Percentiles rank a stretch among this genome's conserved stretches.
Evolutionary conservation across 177 flowering plant genomes (phyloP).

Genomic region (Tripterygium wilfordii): DNA sequence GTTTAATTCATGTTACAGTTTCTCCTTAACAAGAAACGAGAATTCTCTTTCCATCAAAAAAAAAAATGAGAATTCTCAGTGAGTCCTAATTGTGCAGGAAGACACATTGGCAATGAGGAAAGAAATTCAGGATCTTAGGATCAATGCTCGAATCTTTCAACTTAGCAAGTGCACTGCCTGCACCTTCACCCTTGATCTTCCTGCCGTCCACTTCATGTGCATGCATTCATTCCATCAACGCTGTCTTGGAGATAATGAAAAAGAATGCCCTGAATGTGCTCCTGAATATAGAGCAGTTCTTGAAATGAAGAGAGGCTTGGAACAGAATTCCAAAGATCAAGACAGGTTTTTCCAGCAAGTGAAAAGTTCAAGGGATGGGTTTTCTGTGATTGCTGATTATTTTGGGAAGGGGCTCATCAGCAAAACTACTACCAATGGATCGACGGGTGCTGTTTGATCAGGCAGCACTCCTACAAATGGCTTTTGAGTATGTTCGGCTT

Average conservation of each 20-base stretch:
- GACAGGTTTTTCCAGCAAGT: constrained; percentile 77
- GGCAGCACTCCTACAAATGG: constrained; percentile 24
- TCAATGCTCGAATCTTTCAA: constrained; percentile 96
- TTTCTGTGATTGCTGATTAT: constrained; percentile 93
- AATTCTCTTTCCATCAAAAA: too few species aligned
- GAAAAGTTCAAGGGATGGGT: constrained; percentile 82
- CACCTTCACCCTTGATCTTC: constrained; percentile 97
- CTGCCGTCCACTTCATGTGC: constrained; percentile 98
- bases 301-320: constrained; percentile 85
- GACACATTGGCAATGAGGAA: constrained; percentile 78
- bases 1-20: too few species aligned
- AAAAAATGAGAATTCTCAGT: too few species aligned
- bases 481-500: constrained; percentile 19
- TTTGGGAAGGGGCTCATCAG: constrained; percentile 94
- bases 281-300: constrained; percentile 83
- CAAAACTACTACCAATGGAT: constrained; percentile 60
- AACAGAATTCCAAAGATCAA: constrained; percentile 80
- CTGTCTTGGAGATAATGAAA: constrained; percentile 97
- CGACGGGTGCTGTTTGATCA: constrained; percentile 24
- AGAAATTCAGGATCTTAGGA: constrained; percentile 91
- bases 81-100: constrained; percentile 66
- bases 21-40: too few species aligned
- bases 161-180: constrained; percentile 98
- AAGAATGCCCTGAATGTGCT: constrained; percentile 95
- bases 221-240: constrained; percentile 98